Base-by-base conservation (phyloP, 345 rosid species). In the Moricandia arvensis region DNA sequence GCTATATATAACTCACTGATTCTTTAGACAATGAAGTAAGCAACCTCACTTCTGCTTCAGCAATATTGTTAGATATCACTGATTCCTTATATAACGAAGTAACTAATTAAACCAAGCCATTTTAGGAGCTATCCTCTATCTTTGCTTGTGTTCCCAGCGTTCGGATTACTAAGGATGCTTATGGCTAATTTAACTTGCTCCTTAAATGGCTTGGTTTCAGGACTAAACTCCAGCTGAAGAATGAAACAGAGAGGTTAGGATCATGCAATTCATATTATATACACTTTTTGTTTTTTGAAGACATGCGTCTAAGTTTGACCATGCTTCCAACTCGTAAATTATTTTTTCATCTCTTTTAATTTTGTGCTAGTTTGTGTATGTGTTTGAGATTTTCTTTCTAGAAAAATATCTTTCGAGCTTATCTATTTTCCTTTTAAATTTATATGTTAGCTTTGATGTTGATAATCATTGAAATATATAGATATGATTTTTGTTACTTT, bases 1-100 rank as follows among this genome's bases (percentile, higher is more conserved):
- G 24, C 18, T 34, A 37, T 16, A 18, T 37, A 73, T 49, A 45
- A 78, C 95, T 84, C 71, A 95, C 97, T 91, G 86, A 95, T 91
- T 89, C 96, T 30, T 88, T 68, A 80, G 90, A 92, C 59, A 95
- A 82, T 43, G 89, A 82, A 67, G 85, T 38, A 38, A 10, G n/a
- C n/a, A 10, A 38, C 45, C 45, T 3, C 45, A 11, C n/a, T 38
- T 38, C 45, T 38, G 45, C 45, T 38, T 38, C 45, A 38, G 45
- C 45, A 38, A 10, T 38, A 38, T 38, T 38, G 45, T 10, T 38
- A 10, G 45, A 38, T 11, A 38, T 38, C 45, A 38, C 45, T 5
- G 13, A 38, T 38, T 38, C n/a, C 45, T 10, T 38, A 38, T 38
- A 38, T 38, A 38, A 38, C 13, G 45, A 38, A 38, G 45, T 38